Percentiles rank a stretch among this genome's conserved stretches.
phyloP scores from a whole-genome alignment of 2,329 filamentous ascomycete species.

The Emericellopsis atlantica region DNA sequence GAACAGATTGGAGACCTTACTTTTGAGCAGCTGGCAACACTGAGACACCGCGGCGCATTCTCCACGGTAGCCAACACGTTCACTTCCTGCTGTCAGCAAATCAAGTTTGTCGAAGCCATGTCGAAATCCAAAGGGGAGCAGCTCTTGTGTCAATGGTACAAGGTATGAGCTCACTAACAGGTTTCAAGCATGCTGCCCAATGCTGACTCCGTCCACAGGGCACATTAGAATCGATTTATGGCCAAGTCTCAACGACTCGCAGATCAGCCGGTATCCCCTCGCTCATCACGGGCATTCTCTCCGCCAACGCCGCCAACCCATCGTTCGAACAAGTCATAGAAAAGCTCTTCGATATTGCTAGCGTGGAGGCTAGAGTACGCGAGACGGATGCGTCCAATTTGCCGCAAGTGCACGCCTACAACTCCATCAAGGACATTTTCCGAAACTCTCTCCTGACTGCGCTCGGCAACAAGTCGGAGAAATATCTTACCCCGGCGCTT shows the following conservation, averaged over 20 bases:
- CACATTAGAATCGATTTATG: conserved; percentile 57
- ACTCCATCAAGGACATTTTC: conserved; percentile 86
- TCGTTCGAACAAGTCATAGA: conserved; percentile 54
- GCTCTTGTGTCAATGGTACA: conserved; percentile 59
- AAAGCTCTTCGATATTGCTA: conserved; percentile 48
- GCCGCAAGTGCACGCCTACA: conserved; percentile 88
- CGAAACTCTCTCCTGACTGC: conserved; percentile 66
- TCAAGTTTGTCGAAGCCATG: conserved; percentile 29
- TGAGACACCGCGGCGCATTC: conserved; percentile 87
- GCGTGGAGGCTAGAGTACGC: conserved; percentile 35
- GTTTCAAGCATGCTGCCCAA: not conserved
- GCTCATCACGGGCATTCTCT: conserved; percentile 69
- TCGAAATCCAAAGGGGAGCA: conserved; percentile 16
- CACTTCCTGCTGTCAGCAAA: conserved; percentile 59
- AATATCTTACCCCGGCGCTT: conserved; percentile 60
- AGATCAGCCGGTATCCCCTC: conserved; percentile 87
- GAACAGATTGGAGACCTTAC: conserved; percentile 57
- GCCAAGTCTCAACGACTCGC: conserved; percentile 71
- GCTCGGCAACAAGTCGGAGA: conserved; percentile 60
- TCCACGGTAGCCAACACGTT: conserved; percentile 88
- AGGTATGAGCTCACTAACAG: conserved; percentile 22
- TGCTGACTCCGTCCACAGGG: conserved; percentile 26
- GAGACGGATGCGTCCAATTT: conserved; percentile 54
- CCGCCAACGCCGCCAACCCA: conserved; percentile 45
- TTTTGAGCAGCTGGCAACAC: conserved; percentile 68